Conservation (phyloP, 306 rosid species). For the Dryas octopetala region DNA sequence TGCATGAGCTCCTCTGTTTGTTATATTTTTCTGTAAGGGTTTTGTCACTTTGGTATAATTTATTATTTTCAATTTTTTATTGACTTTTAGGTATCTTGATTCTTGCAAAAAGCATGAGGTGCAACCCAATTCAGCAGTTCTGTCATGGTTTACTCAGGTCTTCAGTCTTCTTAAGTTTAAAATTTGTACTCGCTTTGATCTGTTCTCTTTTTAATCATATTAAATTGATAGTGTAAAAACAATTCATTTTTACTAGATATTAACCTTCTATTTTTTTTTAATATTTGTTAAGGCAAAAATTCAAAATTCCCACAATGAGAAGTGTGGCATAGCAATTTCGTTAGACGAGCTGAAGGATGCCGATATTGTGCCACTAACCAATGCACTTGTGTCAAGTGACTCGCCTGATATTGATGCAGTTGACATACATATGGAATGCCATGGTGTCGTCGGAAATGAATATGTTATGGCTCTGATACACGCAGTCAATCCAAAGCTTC, state of each 20-base stretch:
- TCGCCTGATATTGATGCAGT: conserved; percentile 55
- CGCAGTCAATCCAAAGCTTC: conserved; percentile 65
- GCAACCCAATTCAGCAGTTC: conserved; percentile 40
- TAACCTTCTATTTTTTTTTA: neutral
- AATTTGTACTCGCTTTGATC: neutral
- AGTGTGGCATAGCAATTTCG: conserved; percentile 43
- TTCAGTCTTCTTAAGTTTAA: neutral
- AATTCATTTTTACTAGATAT: too few species aligned
- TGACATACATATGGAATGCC: conserved; percentile 51
- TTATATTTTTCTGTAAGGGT: neutral
- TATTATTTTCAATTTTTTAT: neutral
- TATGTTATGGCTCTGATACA: conserved; percentile 54
- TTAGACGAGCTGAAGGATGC: conserved; percentile 58
- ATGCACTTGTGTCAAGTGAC: conserved; percentile 45
- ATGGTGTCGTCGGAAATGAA: conserved; percentile 49
- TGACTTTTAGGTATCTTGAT: conserved; percentile 47
- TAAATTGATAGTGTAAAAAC: neutral
- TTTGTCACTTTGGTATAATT: neutral
- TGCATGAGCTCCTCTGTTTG: neutral
- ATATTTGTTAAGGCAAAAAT: conserved; percentile 51
- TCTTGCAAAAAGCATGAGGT: conserved; percentile 59
- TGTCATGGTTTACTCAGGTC: conserved; percentile 47
- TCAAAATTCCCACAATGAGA: conserved; percentile 41
- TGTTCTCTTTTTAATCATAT: neutral
- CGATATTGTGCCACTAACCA: conserved; percentile 61